Evolutionary conservation across 2,329 filamentous ascomycete species (phyloP).

Genomic region (Pseudogymnoascus sp.): DNA sequence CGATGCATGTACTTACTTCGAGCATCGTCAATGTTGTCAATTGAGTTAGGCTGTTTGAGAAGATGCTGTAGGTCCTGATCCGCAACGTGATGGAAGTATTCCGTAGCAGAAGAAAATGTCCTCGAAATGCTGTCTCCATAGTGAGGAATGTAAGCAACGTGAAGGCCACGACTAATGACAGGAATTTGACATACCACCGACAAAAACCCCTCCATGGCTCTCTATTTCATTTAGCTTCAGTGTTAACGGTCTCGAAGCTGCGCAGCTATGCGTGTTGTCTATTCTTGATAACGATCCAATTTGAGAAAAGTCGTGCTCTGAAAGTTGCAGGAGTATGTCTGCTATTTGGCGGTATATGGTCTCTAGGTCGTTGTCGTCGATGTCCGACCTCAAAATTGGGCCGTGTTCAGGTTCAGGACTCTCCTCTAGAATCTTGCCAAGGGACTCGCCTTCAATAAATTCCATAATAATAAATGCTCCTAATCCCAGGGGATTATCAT

Average conservation of each 20-base stretch:
- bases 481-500: constrained; percentile 24
- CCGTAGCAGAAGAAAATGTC: constrained; percentile 26
- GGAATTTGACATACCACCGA: neutral
- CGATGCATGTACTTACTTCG: constrained; percentile 26
- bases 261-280: neutral
- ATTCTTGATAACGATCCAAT: constrained; percentile 13
- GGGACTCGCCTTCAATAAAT: constrained; percentile 15
- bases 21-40: constrained; percentile 23
- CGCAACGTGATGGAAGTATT: constrained; percentile 30
- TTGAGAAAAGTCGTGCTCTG: constrained; percentile 14
- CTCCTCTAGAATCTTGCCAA: constrained; percentile 15
- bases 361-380: constrained; percentile 13
- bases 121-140: constrained; percentile 11
- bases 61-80: constrained; percentile 31
- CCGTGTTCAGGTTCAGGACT: neutral
- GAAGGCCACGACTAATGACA: neutral
- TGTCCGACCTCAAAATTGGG: constrained; percentile 14
- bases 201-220: neutral
- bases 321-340: constrained; percentile 15
- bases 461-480: constrained; percentile 29
- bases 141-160: neutral
- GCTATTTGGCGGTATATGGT: constrained; percentile 16
- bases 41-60: constrained; percentile 29
- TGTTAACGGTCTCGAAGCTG: neutral
- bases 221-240: neutral